phyloP scores from a whole-genome alignment of 148 eudicot genomes.

The Fagopyrum tataricum region DNA sequence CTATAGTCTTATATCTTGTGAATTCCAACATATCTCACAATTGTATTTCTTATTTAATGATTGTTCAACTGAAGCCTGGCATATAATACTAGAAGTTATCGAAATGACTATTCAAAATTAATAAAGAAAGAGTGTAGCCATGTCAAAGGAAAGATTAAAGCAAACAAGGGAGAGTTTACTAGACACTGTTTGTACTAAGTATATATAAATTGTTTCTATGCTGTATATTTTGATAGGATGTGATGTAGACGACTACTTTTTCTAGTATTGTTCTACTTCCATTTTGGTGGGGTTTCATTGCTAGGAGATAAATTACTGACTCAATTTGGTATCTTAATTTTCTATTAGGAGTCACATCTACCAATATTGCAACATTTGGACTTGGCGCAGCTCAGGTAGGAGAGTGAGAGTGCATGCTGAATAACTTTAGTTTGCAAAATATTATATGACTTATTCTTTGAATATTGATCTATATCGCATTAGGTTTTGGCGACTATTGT shows the following conservation, averaged over 20 bases:
- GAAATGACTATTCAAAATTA: too few species aligned
- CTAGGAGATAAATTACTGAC: background rate
- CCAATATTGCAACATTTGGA: conserved; percentile 67
- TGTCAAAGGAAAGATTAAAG: background rate
- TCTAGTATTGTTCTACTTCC: background rate
- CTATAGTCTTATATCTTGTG: background rate
- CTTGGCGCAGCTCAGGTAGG: conserved; percentile 83
- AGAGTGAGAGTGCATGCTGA: conserved; percentile 4
- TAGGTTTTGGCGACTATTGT: conserved; percentile 83
- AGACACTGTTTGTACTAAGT: background rate
- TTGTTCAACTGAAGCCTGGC: background rate
- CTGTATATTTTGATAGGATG: background rate
- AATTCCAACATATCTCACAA: background rate
- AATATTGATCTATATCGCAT: conserved; percentile 10
- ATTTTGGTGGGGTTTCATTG: background rate
- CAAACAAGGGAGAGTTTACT: background rate
- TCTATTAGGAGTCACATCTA: conserved; percentile 59
- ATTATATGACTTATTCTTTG: background rate
- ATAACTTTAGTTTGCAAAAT: background rate
- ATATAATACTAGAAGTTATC: background rate
- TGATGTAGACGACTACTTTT: background rate
- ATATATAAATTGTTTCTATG: background rate
- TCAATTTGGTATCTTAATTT: background rate
- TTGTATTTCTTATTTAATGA: background rate
- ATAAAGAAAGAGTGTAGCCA: too few species aligned